phyloP scores from a whole-genome alignment of 495 filamentous ascomycete species.

The Physcia stellaris region DNA sequence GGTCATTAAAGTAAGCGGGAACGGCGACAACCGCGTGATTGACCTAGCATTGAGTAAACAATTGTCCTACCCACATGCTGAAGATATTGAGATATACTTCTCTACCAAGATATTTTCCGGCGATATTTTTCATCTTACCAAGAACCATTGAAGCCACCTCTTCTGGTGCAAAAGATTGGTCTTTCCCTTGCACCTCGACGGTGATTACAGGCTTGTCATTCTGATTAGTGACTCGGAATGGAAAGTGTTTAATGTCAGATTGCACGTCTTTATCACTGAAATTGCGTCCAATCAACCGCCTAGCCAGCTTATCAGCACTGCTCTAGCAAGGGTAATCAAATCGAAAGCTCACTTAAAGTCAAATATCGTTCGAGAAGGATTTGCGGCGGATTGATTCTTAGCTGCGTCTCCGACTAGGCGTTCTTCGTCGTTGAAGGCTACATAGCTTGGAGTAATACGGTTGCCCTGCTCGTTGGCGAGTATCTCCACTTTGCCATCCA shows the following conservation, averaged over 20 bases:
- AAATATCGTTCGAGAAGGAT: constrained; percentile 78
- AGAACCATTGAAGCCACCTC: constrained; percentile 81
- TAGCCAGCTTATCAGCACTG: constrained; percentile 19
- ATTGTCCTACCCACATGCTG: no score
- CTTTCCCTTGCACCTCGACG: constrained; percentile 58
- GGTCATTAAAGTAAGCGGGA: constrained; percentile 98
- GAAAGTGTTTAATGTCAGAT: constrained; percentile 77
- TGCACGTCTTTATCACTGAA: constrained; percentile 77
- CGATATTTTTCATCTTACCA: constrained; percentile 95
- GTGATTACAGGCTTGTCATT: constrained; percentile 70
- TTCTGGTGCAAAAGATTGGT: constrained; percentile 74
- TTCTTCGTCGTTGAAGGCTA: constrained; percentile 97
- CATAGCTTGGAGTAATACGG: constrained; percentile 96
- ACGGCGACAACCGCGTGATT: constrained; percentile 97
- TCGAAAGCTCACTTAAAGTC: constrained; percentile 69
- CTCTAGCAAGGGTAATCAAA: constrained; percentile 1
- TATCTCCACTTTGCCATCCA: constrained; percentile 95
- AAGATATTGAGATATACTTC: constrained; percentile 82
- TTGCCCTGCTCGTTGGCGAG: constrained; percentile 97
- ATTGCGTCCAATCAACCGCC: constrained; percentile 84
- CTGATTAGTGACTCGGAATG: constrained; percentile 71
- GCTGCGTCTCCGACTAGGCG: constrained; percentile 95
- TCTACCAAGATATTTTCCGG: constrained; percentile 84
- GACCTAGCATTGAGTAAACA: no score
- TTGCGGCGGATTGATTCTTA: constrained; percentile 96